A percentile compares a stretch with the other conserved stretches of the same genome.
phyloP scores from a whole-genome alignment of 1,139 yeast species.

The Waltiozyma sp. region DNA sequence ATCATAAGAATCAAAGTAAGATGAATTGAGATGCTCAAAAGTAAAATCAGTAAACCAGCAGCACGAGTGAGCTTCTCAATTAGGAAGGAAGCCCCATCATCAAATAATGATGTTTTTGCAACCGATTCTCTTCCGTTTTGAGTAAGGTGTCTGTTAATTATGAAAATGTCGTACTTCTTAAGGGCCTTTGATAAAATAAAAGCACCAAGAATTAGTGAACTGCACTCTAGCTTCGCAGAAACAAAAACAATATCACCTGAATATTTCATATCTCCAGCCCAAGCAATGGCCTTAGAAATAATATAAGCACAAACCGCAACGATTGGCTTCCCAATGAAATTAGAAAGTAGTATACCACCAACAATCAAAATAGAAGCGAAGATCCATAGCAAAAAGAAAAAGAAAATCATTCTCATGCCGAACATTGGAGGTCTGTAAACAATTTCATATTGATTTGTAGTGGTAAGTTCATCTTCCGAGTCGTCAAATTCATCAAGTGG shows the following conservation, averaged over 20 bases:
- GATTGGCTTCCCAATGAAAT: slow-evolving; percentile 33
- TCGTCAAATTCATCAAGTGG: slow-evolving; percentile 37
- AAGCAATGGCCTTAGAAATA: not conserved
- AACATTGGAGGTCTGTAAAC: slow-evolving; percentile 86
- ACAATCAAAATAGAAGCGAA: slow-evolving; percentile 47
- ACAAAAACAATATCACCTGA: slow-evolving; percentile 2
- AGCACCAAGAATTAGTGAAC: slow-evolving; percentile 7
- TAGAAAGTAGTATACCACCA: slow-evolving; percentile 24
- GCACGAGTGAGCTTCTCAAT: not conserved
- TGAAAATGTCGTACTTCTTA: slow-evolving; percentile 7
- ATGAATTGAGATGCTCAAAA: too few species aligned
- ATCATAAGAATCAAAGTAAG: too few species aligned
- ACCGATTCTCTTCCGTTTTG: slow-evolving; percentile 3
- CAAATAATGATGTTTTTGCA: not conserved
- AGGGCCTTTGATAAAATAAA: slow-evolving; percentile 1
- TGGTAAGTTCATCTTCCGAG: slow-evolving; percentile 36
- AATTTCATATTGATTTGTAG: slow-evolving; percentile 52
- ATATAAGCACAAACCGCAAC: not conserved
- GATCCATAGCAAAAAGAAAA: slow-evolving; percentile 58
- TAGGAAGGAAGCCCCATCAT: not conserved
- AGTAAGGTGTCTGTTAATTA: slow-evolving; percentile 5
- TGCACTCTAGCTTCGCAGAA: slow-evolving; percentile 2
- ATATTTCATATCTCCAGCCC: not conserved
- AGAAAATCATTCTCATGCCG: slow-evolving; percentile 40
- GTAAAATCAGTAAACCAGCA: not conserved